These are phyloP conservation scores for Fusarium sp. DNA, from an alignment of 2,329 filamentous ascomycete species.

Conservation along the genomic window DNA sequence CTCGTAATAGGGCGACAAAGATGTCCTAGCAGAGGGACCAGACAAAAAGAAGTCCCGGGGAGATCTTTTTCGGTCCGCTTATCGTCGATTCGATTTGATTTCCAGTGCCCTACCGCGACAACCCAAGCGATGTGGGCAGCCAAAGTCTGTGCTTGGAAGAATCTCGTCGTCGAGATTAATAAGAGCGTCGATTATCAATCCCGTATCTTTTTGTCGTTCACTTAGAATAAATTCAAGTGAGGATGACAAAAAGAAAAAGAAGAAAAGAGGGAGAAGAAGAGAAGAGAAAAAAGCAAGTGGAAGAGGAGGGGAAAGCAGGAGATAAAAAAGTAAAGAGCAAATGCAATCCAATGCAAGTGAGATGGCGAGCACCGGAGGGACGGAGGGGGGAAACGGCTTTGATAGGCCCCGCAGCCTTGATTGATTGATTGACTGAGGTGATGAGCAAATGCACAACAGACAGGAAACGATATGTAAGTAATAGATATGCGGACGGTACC, in stretches of 20 bases:
- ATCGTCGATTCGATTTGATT: slow-evolving; percentile 28
- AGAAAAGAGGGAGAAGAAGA: slow-evolving; percentile 6
- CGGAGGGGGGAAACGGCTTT: slow-evolving; percentile 31
- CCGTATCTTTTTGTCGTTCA: slow-evolving; percentile 37
- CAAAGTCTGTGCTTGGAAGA: slow-evolving; percentile 18
- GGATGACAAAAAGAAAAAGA: slow-evolving; percentile 34
- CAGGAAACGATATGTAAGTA: slow-evolving; percentile 22
- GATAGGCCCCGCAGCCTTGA: slow-evolving; percentile 29
- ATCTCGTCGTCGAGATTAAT: slow-evolving; percentile 28
- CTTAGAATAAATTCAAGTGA: slow-evolving; percentile 39
- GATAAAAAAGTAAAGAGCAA: slow-evolving; percentile 16
- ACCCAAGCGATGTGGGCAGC: slow-evolving; percentile 34
- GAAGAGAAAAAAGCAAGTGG: slow-evolving; percentile 6
- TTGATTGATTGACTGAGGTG: slow-evolving; percentile 6
- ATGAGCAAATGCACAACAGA: slow-evolving; percentile 28
- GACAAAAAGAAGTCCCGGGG: slow-evolving; percentile 21
- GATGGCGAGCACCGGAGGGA: slow-evolving; percentile 32
- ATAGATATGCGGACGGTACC: slow-evolving; percentile 24
- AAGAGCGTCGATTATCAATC: slow-evolving; percentile 25
- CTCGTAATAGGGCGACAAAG: slow-evolving; percentile 26
- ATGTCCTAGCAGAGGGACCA: slow-evolving; percentile 36
- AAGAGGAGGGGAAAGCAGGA: slow-evolving; percentile 15
- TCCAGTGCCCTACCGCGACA: slow-evolving; percentile 26
- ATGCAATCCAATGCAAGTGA: slow-evolving; percentile 36
- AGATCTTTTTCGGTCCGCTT: slow-evolving; percentile 40